Evolutionary conservation across 139 green algal species (phyloP).

Genomic region (Trebouxia sp.): DNA sequence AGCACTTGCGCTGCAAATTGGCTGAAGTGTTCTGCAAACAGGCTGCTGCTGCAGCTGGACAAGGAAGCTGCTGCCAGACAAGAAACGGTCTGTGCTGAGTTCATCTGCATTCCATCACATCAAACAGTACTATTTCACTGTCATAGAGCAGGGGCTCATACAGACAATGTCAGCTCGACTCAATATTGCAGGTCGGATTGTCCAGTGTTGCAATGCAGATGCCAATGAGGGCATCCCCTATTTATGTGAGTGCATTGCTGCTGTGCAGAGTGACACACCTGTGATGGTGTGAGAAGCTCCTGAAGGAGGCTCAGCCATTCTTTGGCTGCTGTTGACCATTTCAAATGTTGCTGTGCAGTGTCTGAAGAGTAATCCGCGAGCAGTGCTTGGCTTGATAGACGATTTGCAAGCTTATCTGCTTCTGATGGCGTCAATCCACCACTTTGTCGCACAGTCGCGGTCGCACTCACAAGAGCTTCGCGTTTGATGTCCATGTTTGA

Average conservation of each 20-base stretch:
- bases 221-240: no score
- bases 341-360: neutral
- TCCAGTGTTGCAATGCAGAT: no score
- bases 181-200: no score
- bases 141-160: no score
- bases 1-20: neutral
- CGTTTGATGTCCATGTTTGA: neutral
- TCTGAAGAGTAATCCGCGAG: neutral
- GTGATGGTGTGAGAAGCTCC: neutral
- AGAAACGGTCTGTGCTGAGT: neutral
- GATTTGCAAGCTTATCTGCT: neutral
- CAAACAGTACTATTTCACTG: neutral
- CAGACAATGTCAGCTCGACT: no score
- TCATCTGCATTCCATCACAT: neutral
- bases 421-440: neutral
- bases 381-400: neutral
- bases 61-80: neutral
- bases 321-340: neutral
- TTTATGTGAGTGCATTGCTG: no score
- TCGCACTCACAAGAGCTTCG: neutral
- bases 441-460: neutral
- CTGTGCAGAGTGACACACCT: no score
- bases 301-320: neutral
- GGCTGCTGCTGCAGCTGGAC: neutral
- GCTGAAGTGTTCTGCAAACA: slow-evolving; percentile 3